Conservation (phyloP, 352 stramenopile species). For the Globisporangium camurandrum region DNA sequence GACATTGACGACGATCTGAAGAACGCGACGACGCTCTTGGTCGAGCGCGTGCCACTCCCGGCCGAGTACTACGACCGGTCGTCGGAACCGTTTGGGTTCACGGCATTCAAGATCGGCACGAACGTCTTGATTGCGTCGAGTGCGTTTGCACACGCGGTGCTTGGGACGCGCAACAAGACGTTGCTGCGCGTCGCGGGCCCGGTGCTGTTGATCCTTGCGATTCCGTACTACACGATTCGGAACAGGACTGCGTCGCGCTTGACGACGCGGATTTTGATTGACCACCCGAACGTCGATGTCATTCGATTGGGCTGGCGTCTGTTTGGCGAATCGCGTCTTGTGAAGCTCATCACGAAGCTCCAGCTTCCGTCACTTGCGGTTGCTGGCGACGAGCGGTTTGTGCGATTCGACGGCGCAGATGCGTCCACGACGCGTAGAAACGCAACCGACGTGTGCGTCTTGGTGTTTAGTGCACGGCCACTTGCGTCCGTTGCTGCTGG, state of each 20-base stretch:
- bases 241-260: slow-evolving; percentile 60
- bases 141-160: slow-evolving; percentile 65
- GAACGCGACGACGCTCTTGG: slow-evolving; percentile 68
- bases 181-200: slow-evolving; percentile 52
- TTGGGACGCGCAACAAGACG: slow-evolving; percentile 57
- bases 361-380: slow-evolving; percentile 62
- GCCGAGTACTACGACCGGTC: slow-evolving; percentile 82
- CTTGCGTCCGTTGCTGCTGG: slow-evolving; percentile 52
- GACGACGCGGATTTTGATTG: slow-evolving; percentile 73
- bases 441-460: slow-evolving; percentile 55
- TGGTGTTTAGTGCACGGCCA: slow-evolving; percentile 61
- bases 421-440: slow-evolving; percentile 27
- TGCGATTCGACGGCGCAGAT: slow-evolving; percentile 34
- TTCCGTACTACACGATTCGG: slow-evolving; percentile 82
- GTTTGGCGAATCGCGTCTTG: slow-evolving; percentile 75
- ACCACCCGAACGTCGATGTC: slow-evolving; percentile 74
- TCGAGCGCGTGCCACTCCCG: slow-evolving; percentile 74
- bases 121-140: slow-evolving; percentile 74
- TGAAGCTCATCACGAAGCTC: slow-evolving; percentile 53
- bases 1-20: slow-evolving; percentile 87
- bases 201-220: slow-evolving; percentile 48
- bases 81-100: slow-evolving; percentile 72
- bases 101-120: slow-evolving; percentile 74
- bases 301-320: slow-evolving; percentile 81
- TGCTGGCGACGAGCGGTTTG: slow-evolving; percentile 54